These are phyloP conservation scores for Microbotryum saponariae DNA, from an alignment of 1,284 basidiomycete genomes.

Conservation along the genomic window DNA sequence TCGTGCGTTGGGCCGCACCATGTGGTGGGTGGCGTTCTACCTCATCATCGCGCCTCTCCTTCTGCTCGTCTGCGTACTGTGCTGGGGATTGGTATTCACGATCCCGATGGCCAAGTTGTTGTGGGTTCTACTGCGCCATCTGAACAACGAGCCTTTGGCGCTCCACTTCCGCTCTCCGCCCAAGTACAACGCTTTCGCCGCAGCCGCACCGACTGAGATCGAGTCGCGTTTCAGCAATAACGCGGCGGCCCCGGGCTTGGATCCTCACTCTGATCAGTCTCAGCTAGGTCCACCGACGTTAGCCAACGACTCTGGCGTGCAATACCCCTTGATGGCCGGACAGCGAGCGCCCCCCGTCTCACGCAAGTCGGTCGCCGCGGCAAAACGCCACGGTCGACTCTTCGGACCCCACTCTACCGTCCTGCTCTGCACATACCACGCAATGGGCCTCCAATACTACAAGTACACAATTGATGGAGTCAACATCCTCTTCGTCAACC, in stretches of 20 bases:
- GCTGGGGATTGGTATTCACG: conserved; percentile 87
- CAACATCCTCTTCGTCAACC: conserved; percentile 97
- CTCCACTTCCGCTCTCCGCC: conserved; percentile 87
- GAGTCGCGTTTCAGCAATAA: too few relatives aligned
- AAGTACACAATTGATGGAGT: conserved; percentile 99
- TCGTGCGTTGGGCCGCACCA: conserved; percentile 47
- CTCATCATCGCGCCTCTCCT: conserved; percentile 80
- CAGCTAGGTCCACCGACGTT: too few relatives aligned
- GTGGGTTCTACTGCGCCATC: conserved; percentile 82
- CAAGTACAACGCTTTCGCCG: conserved; percentile 37
- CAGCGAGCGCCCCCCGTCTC: conserved; percentile 41
- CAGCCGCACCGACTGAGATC: conserved; percentile 12
- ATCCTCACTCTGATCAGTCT: too few relatives aligned
- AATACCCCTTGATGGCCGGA: conserved; percentile 40
- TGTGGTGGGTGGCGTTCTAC: conserved; percentile 71
- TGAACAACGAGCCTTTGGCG: conserved; percentile 70
- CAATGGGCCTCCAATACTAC: conserved; percentile 87
- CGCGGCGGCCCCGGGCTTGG: too few relatives aligned
- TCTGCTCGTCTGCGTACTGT: conserved; percentile 73
- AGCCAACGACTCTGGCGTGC: neutral
- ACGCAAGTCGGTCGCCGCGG: conserved; percentile 46
- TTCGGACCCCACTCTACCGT: conserved; percentile 58
- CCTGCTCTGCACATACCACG: conserved; percentile 88
- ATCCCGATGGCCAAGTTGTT: conserved; percentile 97
- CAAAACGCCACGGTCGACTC: conserved; percentile 45